These are phyloP conservation scores for Penicillium salamii DNA, from an alignment of 495 filamentous ascomycete genomes.

Conservation along the genomic window DNA sequence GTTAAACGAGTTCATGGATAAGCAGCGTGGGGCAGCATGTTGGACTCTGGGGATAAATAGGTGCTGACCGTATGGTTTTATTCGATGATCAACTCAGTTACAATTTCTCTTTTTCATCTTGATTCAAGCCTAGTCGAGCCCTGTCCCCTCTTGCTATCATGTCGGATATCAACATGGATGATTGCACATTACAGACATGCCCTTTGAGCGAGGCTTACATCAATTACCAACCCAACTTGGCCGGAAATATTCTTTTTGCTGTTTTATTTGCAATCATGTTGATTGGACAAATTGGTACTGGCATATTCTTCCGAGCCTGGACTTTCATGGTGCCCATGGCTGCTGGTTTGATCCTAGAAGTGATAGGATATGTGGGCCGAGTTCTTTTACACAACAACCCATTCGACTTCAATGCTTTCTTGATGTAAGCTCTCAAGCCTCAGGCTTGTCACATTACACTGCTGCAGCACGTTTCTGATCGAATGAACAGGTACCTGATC, in stretches of 20 bases:
- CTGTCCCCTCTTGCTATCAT: background rate
- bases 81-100: background rate
- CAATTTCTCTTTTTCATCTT: background rate
- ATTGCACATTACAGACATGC: constrained; percentile 37
- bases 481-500: constrained; percentile 51
- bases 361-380: constrained; percentile 39
- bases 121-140: background rate
- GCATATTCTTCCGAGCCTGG: constrained; percentile 30
- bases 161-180: constrained; percentile 1
- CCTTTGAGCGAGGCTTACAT: constrained; percentile 28
- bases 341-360: constrained; percentile 32
- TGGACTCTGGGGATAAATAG: constrained; percentile 2
- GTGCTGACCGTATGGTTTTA: background rate
- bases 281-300: constrained; percentile 26
- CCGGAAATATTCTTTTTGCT: constrained; percentile 34
- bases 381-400: constrained; percentile 37
- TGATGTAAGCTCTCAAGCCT: constrained; percentile 32
- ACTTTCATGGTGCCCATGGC: constrained; percentile 22
- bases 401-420: constrained; percentile 34
- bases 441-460: too few species aligned
- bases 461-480: too few species aligned
- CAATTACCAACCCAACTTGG: constrained; percentile 33
- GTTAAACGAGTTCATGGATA: background rate
- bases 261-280: constrained; percentile 31
- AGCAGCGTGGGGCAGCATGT: background rate